Evolutionary conservation across 164 flowering plant genomes (phyloP).

Genomic region (Macadamia integrifolia): DNA sequence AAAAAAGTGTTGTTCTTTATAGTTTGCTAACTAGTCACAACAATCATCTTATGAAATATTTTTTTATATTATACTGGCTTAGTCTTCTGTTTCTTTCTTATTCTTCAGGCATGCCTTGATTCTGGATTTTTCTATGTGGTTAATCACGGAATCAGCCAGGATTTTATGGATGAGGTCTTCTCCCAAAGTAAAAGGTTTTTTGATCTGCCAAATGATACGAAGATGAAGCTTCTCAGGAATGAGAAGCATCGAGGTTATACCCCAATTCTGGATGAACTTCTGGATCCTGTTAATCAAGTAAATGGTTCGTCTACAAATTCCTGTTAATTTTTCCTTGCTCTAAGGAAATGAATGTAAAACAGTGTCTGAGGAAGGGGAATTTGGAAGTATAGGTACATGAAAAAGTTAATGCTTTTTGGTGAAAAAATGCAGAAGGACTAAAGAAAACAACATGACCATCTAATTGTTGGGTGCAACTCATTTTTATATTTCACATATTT

Average conservation of each 20-base stretch:
- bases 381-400: too few relatives aligned
- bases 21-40: too few relatives aligned
- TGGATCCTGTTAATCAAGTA: conserved; percentile 79
- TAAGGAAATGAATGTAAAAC: too few relatives aligned
- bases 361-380: too few relatives aligned
- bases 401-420: too few relatives aligned
- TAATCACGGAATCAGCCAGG: conserved; percentile 84
- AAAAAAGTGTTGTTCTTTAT: too few relatives aligned
- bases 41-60: neutral
- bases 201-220: conserved; percentile 43
- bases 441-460: too few relatives aligned
- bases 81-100: conserved; percentile 1
- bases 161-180: conserved; percentile 85
- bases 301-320: conserved; percentile 42
- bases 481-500: neutral
- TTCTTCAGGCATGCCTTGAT: conserved; percentile 76
- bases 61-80: neutral
- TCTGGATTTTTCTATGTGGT: conserved; percentile 91
- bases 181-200: conserved; percentile 68
- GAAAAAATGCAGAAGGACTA: too few relatives aligned
- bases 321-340: neutral
- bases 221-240: conserved; percentile 80
- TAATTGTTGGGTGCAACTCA: neutral
- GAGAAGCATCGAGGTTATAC: conserved; percentile 84
- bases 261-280: conserved; percentile 65